Conservation (phyloP, 495 filamentous ascomycete species). For the Talaromyces stipitatus region DNA sequence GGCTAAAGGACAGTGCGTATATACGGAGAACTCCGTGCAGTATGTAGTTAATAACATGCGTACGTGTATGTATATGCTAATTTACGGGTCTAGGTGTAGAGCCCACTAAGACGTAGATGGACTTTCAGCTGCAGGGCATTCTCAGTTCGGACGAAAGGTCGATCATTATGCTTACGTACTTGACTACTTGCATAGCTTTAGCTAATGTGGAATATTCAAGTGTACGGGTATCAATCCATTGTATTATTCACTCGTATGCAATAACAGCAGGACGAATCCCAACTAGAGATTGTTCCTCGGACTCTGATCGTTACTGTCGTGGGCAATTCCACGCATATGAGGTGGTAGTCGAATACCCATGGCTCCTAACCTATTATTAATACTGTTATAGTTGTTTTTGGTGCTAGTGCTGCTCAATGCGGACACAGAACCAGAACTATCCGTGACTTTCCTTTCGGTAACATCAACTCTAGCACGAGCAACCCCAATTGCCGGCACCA, state of each 20-base stretch:
- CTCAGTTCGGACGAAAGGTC: not conserved
- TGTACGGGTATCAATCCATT: not conserved
- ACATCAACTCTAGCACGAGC: constrained; percentile 75
- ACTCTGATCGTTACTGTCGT: not conserved
- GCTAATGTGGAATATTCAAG: not conserved
- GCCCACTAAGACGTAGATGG: not conserved
- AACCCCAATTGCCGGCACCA: constrained; percentile 83
- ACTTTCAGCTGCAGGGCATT: not conserved
- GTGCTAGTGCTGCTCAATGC: constrained; percentile 8
- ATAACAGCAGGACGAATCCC: not conserved
- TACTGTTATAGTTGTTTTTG: constrained; percentile 9
- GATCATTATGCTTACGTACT: not conserved
- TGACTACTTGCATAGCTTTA: not conserved
- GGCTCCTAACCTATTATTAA: constrained; percentile 15
- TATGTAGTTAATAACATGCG: too few species aligned
- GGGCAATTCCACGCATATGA: constrained; percentile 19
- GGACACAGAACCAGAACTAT: not conserved
- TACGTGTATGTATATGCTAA: not conserved
- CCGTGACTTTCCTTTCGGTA: constrained; percentile 13
- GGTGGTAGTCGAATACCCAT: constrained; percentile 36
- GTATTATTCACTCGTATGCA: not conserved
- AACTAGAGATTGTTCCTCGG: constrained; percentile 3
- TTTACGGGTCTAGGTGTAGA: not conserved
- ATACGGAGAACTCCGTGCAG: too few species aligned
- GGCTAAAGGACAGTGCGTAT: too few species aligned